Evolutionary conservation across 192 early-diverging fungal species (phyloP).

Genomic region (Tieghemiomyces parasiticus): DNA sequence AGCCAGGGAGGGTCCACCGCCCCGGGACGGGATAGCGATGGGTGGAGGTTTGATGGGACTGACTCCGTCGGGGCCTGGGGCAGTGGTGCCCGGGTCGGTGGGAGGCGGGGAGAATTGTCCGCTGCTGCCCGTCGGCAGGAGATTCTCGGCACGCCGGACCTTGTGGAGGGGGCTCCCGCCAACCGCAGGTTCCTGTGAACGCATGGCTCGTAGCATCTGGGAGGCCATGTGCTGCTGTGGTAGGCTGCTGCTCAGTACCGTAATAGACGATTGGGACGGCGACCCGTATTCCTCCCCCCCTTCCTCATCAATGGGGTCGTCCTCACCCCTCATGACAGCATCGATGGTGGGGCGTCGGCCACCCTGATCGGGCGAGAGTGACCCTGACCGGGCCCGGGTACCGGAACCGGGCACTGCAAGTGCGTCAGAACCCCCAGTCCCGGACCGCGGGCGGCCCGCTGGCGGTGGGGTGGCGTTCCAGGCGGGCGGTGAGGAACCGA

Average conservation of each 20-base stretch:
- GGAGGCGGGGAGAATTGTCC: too few relatives aligned
- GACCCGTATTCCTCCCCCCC: slow-evolving; percentile 1
- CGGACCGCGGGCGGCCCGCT: neutral
- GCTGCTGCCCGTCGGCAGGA: too few relatives aligned
- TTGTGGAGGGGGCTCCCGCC: neutral
- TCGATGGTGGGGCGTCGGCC: neutral
- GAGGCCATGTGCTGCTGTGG: slow-evolving; percentile 4
- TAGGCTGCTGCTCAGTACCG: slow-evolving; percentile 26
- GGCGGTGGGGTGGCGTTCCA: slow-evolving; percentile 40
- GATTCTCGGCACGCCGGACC: neutral
- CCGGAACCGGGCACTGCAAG: too few relatives aligned
- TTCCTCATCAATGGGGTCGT: neutral
- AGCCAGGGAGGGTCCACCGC: neutral
- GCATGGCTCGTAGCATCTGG: neutral
- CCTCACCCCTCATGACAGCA: neutral
- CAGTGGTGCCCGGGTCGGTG: too few relatives aligned
- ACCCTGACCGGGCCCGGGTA: too few relatives aligned
- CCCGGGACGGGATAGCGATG: neutral
- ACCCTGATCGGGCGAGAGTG: too few relatives aligned
- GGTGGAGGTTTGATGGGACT: slow-evolving; percentile 2
- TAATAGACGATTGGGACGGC: slow-evolving; percentile 29
- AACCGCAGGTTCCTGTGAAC: too few relatives aligned
- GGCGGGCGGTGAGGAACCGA: slow-evolving; percentile 52
- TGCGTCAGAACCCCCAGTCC: too few relatives aligned
- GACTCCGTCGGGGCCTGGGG: neutral